Evolutionary conservation across 169 alveolate genomes (phyloP), one percentile per base, ranked within the genome.

Genomic region (Plasmodium inui): DNA sequence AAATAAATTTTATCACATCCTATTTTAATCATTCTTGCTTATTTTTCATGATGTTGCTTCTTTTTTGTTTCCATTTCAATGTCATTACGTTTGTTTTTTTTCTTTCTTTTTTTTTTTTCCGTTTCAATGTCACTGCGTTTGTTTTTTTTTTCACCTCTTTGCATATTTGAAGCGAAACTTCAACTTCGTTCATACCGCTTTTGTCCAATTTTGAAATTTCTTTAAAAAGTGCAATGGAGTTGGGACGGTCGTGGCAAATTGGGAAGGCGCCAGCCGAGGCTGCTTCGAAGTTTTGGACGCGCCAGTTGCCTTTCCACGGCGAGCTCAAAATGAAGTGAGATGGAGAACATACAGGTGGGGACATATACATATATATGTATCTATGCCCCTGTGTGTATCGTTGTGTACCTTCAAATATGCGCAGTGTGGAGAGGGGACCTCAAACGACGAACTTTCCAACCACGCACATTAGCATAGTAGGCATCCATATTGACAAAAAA

Each of bases 251-350:
- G 74, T 19, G 1, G 32, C 6, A 61, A 61, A 8, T 6, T n/a
- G 74, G 76, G 76, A 26, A 28, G 76, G 76, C 37, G 76, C 39
- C 41, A 67, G 37, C 39, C 76, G 76, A 22, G 76, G 76, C 30
- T 8, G 76, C 37, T 67, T 67, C 22, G 22, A 50, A 50, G 22
- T 50, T 50, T 14, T 22, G 61, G 61, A 3, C 6, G 61, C 22
- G 61, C 22, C 61, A 8, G 26, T 50, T 50, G 22, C 22, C 61
- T 2, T 3, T 17, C 61, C 61, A 50, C 61, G 19, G 22, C 26
- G 26, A 50, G 61, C 8, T 50, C 61, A 17, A 50, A 50, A 50
- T 12, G 61, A 2, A 17, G 61, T 17, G 7, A 50, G 3, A 50
- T 3, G 61, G 61, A 26, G 61, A 50, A 50, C 3, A 12, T n/a